Conservation (phyloP, 768 basidiomycete species). For the Terana coerulea region DNA sequence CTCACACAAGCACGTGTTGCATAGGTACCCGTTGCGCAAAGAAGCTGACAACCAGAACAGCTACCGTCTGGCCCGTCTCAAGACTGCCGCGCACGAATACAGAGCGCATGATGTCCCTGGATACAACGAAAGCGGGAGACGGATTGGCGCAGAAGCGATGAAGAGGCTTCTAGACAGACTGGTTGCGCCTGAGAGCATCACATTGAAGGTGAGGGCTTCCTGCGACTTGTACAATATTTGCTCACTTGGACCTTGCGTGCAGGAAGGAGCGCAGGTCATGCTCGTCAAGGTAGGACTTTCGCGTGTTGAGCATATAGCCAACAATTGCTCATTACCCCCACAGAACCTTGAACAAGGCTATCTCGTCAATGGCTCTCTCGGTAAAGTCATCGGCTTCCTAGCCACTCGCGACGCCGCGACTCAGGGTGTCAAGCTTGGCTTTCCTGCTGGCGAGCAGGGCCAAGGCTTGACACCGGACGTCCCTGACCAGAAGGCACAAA, state of each 20-base stretch:
- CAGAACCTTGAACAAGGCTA: constrained; percentile 68
- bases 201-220: constrained; percentile 38
- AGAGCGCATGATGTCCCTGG: constrained; percentile 8
- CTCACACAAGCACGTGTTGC: not conserved
- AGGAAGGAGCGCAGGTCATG: constrained; percentile 88
- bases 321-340: not conserved
- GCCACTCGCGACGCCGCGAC: constrained; percentile 11
- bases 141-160: not conserved
- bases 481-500: not conserved
- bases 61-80: not conserved
- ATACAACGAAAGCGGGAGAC: constrained; percentile 6
- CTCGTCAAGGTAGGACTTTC: constrained; percentile 66
- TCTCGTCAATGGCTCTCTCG: constrained; percentile 70
- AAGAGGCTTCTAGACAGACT: constrained; percentile 11
- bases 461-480: not conserved
- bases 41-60: constrained; percentile 9
- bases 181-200: constrained; percentile 23
- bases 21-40: constrained; percentile 9
- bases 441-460: not conserved
- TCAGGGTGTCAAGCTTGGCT: constrained; percentile 3
- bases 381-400: constrained; percentile 28
- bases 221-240: not conserved
- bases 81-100: not conserved
- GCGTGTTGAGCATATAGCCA: not conserved
- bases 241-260: not conserved